Percentiles rank a stretch among this genome's conserved stretches.
Evolutionary conservation across 495 filamentous ascomycete genomes (phyloP).

Genomic region (Parachaetomium inaequale): DNA sequence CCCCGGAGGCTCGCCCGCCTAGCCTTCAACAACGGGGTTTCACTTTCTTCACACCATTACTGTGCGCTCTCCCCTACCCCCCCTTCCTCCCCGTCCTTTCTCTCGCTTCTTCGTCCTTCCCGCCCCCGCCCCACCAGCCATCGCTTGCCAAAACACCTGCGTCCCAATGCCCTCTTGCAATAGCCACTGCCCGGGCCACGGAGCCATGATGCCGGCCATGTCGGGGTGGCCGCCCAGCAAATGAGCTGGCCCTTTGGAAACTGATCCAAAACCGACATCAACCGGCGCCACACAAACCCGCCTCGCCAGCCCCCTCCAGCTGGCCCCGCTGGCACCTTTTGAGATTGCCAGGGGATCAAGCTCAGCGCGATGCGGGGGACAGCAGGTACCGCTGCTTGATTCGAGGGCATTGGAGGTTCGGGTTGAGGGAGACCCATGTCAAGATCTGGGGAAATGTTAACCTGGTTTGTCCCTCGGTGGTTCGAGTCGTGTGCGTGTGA

Average conservation of each 20-base stretch:
- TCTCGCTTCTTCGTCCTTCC: too few species aligned
- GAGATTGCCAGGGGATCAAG: constrained; percentile 3
- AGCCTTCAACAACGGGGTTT: neutral
- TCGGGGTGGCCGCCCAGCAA: too few species aligned
- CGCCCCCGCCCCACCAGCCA: too few species aligned
- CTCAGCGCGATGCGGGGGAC: neutral
- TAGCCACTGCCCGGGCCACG: too few species aligned
- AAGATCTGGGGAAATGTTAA: constrained; percentile 11
- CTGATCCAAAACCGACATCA: constrained; percentile 26
- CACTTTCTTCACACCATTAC: neutral
- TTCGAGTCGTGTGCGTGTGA: constrained; percentile 9
- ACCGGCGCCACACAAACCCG: constrained; percentile 29
- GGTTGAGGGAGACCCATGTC: constrained; percentile 10
- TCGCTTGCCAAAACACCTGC: too few species aligned
- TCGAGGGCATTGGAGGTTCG: neutral
- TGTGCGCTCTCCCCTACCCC: too few species aligned
- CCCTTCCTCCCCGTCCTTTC: too few species aligned
- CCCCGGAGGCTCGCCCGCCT: neutral
- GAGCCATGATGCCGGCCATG: too few species aligned
- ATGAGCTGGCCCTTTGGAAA: too few species aligned
- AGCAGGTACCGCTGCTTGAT: neutral
- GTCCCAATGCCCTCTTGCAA: too few species aligned
- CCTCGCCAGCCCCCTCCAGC: constrained; percentile 27
- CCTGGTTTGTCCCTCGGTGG: constrained; percentile 12
- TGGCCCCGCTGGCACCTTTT: constrained; percentile 35